A percentile compares a stretch with the other conserved stretches of the same genome.
phyloP scores from a whole-genome alignment of 768 basidiomycete genomes.

The Favolaschia claudopus region DNA sequence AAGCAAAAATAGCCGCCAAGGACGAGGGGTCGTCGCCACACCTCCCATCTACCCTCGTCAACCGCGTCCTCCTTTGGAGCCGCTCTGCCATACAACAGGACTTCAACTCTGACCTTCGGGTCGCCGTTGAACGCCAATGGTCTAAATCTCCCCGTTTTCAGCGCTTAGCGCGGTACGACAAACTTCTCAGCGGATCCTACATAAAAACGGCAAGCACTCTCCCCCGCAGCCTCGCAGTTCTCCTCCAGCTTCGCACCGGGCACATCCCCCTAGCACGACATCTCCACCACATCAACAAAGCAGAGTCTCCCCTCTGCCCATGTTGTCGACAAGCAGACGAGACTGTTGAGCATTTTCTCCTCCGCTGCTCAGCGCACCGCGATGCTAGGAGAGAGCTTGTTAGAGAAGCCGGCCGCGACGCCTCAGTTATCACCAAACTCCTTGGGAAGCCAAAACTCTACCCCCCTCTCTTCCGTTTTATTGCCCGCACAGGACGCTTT shows the following conservation, averaged over 20 bases:
- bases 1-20: constrained; percentile 25
- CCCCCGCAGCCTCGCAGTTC: constrained; percentile 8
- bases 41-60: background rate
- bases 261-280: constrained; percentile 29
- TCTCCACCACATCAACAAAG: constrained; percentile 26
- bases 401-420: background rate
- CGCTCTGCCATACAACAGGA: background rate
- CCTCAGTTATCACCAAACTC: background rate
- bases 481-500: constrained; percentile 16
- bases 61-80: constrained; percentile 6
- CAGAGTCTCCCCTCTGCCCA: constrained; percentile 26
- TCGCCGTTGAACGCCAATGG: background rate
- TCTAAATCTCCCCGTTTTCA: background rate
- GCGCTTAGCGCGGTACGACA: background rate
- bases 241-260: constrained; percentile 28
- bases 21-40: background rate
- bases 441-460: background rate
- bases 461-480: background rate
- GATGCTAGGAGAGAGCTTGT: background rate
- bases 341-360: constrained; percentile 20
- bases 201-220: background rate
- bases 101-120: background rate
- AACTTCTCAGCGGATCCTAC: background rate
- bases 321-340: constrained; percentile 17
- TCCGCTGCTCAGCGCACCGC: constrained; percentile 12